These are phyloP conservation scores for Rheum nobile DNA, from an alignment of 148 eudicot genomes.

Conservation along the genomic window DNA sequence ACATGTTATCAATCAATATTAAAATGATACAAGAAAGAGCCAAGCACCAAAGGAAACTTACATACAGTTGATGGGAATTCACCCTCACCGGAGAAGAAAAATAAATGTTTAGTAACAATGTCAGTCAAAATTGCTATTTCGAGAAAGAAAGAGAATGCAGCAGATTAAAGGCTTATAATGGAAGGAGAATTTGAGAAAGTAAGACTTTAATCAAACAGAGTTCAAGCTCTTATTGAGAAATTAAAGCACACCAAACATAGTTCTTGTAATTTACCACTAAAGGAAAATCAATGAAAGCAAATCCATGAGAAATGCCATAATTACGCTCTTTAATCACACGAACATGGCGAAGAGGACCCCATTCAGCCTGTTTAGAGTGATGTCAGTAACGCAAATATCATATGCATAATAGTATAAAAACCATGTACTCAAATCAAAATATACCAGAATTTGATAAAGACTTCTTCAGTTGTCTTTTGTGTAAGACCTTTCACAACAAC, in stretches of 20 bases:
- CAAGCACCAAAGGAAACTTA: slow-evolving; percentile 26
- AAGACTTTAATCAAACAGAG: no score
- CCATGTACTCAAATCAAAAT: neutral
- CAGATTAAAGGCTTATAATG: neutral
- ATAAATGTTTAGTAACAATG: neutral
- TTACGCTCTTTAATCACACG: no score
- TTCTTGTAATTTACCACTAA: slow-evolving; percentile 55
- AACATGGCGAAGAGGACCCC: slow-evolving; percentile 99
- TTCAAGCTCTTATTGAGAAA: neutral
- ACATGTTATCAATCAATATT: neutral
- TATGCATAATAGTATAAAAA: neutral
- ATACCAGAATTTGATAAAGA: slow-evolving; percentile 75
- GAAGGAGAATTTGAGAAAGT: no score
- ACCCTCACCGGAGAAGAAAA: slow-evolving; percentile 47
- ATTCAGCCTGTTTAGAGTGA: slow-evolving; percentile 62
- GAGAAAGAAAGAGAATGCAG: neutral
- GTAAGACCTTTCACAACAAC: no score
- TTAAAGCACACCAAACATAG: neutral
- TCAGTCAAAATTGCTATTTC: neutral
- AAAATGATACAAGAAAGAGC: neutral
- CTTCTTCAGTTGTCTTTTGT: slow-evolving; percentile 95
- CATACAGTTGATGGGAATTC: slow-evolving; percentile 59
- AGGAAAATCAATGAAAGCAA: no score
- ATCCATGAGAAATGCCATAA: no score
- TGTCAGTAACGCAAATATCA: neutral